Percentiles rank a stretch among this genome's conserved stretches.
Conservation (phyloP, 1,284 basidiomycete genomes). For the Dichomitus squalens region DNA sequence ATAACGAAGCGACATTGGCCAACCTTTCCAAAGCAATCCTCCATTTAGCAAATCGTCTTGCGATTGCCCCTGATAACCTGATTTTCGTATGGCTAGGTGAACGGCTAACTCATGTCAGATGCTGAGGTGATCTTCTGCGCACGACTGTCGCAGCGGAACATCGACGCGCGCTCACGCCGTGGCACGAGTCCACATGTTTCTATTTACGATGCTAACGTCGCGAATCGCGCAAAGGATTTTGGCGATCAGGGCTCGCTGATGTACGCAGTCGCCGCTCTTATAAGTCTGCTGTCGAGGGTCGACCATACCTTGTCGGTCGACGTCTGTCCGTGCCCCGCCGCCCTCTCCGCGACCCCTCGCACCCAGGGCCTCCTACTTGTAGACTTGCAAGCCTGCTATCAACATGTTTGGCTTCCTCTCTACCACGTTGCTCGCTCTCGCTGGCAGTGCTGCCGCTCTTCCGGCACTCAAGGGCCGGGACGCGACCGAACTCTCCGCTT, state of each 20-base stretch:
- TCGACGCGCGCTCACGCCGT: no score
- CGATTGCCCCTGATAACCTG: background rate
- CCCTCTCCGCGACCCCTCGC: background rate
- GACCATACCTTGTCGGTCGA: background rate
- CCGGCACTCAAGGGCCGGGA: constrained; percentile 8
- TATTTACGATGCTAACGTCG: no score
- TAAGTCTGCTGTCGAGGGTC: background rate
- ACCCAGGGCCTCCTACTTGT: background rate
- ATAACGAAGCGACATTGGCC: background rate
- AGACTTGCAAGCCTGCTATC: constrained; percentile 10
- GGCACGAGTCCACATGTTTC: no score
- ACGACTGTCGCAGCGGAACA: no score
- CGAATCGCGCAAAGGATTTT: no score
- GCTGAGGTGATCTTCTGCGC: no score
- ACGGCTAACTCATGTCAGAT: no score
- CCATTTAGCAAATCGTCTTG: background rate
- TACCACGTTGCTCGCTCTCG: constrained; percentile 5
- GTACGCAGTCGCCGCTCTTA: no score
- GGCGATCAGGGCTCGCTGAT: no score
- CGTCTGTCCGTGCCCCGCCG: background rate
- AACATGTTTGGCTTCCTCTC: constrained; percentile 15
- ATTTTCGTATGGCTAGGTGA: background rate
- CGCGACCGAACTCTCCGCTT: constrained; percentile 3
- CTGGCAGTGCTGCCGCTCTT: background rate
- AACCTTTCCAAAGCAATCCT: background rate